Base-by-base conservation (phyloP, 2,329 filamentous ascomycete species). In the Cladophialophora chaetospira region DNA sequence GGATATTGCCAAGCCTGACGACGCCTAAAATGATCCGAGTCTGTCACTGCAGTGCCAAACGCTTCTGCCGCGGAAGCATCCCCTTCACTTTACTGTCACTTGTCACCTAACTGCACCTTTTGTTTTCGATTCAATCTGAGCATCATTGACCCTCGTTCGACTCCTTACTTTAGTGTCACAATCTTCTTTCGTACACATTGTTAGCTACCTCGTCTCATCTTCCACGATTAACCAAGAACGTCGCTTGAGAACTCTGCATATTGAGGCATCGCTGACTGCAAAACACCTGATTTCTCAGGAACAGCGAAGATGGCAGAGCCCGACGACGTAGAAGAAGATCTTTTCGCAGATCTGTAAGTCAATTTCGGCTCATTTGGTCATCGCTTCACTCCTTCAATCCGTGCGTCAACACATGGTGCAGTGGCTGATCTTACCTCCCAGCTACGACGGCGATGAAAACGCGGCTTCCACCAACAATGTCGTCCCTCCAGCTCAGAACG, bases 271-370 rank as follows among this genome's bases (percentile, higher is more conserved):
- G 6, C 3, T 49, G 46, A 49, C 19, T 33, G 21, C 8, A 40
- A 38, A 10, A n/a, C 33, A 35, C 36, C 36, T 5, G 17, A 40
- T 21, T 19, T 19, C 23, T 21, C 36, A 19, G 35, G 40, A 43
- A 53, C 50, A 17, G 42, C 25, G 40, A 53, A 44, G 28, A 64
- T 64, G 62, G 53, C 62, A 40, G 62, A 64, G 56, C 56, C 82
- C 51, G 89, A 92, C 69, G 89, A 89, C 65, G 86, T 91, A 66
- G 91, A 96, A 67, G 92, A 96, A 70, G 91, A 96, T 81, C 88
- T 96, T 75, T 96, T 96, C 75, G 91, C 91, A 68, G 92, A 96
- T 77, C 84, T 96, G 91, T 96, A 79, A 77, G 90, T 82, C 55
- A 25, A 4, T 35, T 29, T 19, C 5, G 3, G 51, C 31, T 49